Evolutionary conservation across 2,329 filamentous ascomycete genomes (phyloP).

Genomic region (Sporothrix protearum): DNA sequence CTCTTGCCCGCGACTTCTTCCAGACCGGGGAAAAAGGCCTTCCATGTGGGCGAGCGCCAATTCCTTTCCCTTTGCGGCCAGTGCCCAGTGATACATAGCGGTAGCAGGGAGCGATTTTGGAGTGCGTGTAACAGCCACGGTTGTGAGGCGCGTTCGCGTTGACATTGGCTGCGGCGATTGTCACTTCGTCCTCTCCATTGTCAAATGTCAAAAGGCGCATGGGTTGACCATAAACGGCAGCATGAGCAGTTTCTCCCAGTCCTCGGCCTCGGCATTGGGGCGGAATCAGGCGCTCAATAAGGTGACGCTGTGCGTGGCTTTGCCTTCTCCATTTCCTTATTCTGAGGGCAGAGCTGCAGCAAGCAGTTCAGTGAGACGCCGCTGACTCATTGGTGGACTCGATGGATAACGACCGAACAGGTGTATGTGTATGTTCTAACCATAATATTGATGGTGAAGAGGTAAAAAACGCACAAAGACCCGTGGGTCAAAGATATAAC

Average conservation of each 20-base stretch:
- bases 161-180: background rate
- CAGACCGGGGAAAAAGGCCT: background rate
- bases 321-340: background rate
- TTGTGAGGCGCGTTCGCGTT: background rate
- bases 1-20: background rate
- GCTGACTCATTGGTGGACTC: background rate
- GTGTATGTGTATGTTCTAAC: background rate
- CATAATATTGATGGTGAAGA: background rate
- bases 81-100: background rate
- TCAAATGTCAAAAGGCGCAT: background rate
- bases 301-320: background rate
- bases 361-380: background rate
- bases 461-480: background rate
- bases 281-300: background rate
- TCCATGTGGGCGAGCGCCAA: too few relatives aligned
- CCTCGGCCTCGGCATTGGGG: background rate
- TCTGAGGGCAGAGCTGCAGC: background rate
- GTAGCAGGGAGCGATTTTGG: background rate
- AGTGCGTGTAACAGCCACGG: background rate
- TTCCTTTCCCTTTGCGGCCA: background rate
- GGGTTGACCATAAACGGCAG: background rate
- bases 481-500: background rate
- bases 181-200: background rate
- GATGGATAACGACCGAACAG: background rate
- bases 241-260: background rate